Evolutionary conservation across 73 alveolate species (phyloP).

Genomic region (Effrenium voratum): DNA sequence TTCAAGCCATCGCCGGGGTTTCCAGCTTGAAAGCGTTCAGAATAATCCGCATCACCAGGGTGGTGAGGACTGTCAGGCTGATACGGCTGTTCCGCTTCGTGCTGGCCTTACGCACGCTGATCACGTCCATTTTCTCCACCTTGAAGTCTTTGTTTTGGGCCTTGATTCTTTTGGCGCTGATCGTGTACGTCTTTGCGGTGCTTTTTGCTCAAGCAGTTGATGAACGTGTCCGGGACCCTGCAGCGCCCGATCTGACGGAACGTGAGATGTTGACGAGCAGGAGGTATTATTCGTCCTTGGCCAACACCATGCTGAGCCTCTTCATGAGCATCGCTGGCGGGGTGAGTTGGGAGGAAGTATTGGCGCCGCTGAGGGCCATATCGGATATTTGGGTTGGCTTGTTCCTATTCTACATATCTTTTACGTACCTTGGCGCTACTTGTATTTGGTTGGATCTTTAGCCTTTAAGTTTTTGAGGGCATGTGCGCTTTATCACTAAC

Average conservation of each 20-base stretch:
- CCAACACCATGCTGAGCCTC: slow-evolving; percentile 27
- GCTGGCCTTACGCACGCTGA: slow-evolving; percentile 15
- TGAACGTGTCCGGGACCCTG: slow-evolving; percentile 4
- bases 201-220: slow-evolving; percentile 19
- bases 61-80: slow-evolving; percentile 19
- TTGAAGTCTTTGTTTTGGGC: slow-evolving; percentile 46
- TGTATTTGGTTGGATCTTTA: not conserved
- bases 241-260: not conserved
- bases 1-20: not conserved
- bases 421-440: slow-evolving; percentile 34
- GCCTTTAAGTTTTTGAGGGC: not conserved
- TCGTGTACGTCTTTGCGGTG: slow-evolving; percentile 15
- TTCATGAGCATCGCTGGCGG: slow-evolving; percentile 60
- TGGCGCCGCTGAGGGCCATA: slow-evolving; percentile 23
- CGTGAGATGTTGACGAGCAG: no score
- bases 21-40: slow-evolving; percentile 52
- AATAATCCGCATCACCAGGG: slow-evolving; percentile 17
- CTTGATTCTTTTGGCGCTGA: slow-evolving; percentile 2
- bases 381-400: slow-evolving; percentile 18
- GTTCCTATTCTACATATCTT: slow-evolving; percentile 23
- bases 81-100: slow-evolving; percentile 47
- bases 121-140: slow-evolving; percentile 44
- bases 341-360: slow-evolving; percentile 68
- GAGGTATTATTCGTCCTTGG: no score
- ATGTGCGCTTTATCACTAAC: not conserved